Percentiles rank a stretch among this genome's conserved stretches.
phyloP scores from a whole-genome alignment of 495 filamentous ascomycete genomes.

The Amniculicola lignicola region DNA sequence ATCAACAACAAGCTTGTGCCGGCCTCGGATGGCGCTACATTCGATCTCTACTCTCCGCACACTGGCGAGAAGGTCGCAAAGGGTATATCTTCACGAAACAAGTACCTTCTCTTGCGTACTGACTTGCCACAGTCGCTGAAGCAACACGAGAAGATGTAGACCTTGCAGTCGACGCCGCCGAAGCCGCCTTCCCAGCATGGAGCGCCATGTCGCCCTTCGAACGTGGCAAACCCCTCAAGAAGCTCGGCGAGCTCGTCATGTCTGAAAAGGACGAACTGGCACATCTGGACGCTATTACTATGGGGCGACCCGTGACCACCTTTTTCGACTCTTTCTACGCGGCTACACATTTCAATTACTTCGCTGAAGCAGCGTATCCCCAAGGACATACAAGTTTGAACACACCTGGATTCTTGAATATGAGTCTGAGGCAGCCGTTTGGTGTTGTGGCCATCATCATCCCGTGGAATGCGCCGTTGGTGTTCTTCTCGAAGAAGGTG shows the following conservation, averaged over 20 bases:
- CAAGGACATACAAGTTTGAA: conserved; percentile 36
- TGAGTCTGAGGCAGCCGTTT: conserved; percentile 38
- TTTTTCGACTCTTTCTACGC: conserved; percentile 17
- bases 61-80: conserved; percentile 46
- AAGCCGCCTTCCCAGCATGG: conserved; percentile 18
- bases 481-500: conserved; percentile 35
- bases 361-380: conserved; percentile 14
- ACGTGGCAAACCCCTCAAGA: conserved; percentile 16
- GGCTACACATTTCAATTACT: conserved; percentile 31
- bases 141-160: conserved; percentile 14
- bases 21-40: conserved; percentile 45
- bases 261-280: conserved; percentile 15
- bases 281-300: conserved; percentile 4
- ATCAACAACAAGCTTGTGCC: conserved; percentile 51
- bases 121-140: conserved; percentile 10
- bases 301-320: conserved; percentile 9
- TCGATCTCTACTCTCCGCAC: conserved; percentile 47
- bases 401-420: conserved; percentile 33
- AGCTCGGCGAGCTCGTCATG: conserved; percentile 11
- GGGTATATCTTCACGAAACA: conserved; percentile 1
- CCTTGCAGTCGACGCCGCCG: conserved; percentile 10
- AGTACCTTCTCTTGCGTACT: background rate
- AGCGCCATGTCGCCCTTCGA: conserved; percentile 11
- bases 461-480: conserved; percentile 40
- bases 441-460: conserved; percentile 40